Base-by-base conservation (phyloP, 208 protist species). In the Endotrypanum monterogeii region DNA sequence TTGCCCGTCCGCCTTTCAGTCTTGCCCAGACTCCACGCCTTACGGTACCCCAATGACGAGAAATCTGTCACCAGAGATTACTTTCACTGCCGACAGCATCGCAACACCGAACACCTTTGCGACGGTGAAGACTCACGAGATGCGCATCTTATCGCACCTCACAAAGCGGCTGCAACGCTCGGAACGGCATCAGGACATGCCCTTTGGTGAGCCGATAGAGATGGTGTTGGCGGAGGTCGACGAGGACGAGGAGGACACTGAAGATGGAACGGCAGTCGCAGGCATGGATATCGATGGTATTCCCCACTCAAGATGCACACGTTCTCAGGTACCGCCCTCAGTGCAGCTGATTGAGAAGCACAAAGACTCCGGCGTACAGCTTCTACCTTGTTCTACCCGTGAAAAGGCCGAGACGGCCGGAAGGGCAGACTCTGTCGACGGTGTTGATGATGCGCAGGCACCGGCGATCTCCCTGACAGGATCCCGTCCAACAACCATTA, bases 81-180 rank as follows among this genome's bases (percentile, higher is more conserved):
- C 71, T 54, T 92, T 92, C 71, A 89, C 85, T 0, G 55, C 82
- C 5, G 83, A 89, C 67, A 81, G 88, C 46, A 81, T 92, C 23
- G 80, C 85, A 7, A 92, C 88, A 1, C 88, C 88, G 12, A 89
- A 92, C 67, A 92, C 85, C 3, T 92, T 92, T 57, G 84, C 84
- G 25, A 83, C 73, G n/a, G 77, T 89, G 20, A 71, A 80, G 30
- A 76, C 65, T 18, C 87, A 86, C 28, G 71, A 86, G 56, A 71
- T 57, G 37, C 74, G 66, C 35, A 79, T 83, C 52, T 58, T 83
- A 7, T 80, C 76, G 1, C 62, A 72, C 39, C 56, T 80, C 46
- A 72, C 69, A 30, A 71, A 71, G 32, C 70, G 76, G 4, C 69
- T 80, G 70, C 76, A 70, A 28, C 46, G 67, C 37, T 75, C 65